Evolutionary conservation across 2,329 filamentous ascomycete genomes (phyloP).

Genomic region (Coleophoma crateriformis): DNA sequence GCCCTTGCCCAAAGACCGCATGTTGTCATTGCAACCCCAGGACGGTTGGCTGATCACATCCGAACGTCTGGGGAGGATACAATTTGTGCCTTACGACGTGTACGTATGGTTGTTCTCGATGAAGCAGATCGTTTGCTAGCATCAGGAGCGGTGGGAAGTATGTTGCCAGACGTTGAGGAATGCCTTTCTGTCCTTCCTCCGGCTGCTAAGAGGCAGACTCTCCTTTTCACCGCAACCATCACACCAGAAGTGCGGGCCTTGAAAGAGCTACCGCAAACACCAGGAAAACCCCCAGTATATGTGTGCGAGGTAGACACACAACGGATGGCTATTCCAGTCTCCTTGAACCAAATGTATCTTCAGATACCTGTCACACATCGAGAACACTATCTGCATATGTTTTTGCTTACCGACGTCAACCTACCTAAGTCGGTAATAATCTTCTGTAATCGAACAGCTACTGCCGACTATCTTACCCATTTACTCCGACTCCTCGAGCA

Average conservation of each 20-base stretch:
- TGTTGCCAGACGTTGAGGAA: conserved; percentile 91
- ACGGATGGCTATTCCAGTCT: conserved; percentile 70
- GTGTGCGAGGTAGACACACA: conserved; percentile 82
- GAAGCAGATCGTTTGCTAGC: conserved; percentile 89
- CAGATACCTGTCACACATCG: conserved; percentile 88
- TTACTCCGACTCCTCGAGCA: conserved; percentile 81
- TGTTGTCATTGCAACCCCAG: conserved; percentile 89
- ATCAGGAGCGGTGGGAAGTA: conserved; percentile 68
- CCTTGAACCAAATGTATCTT: conserved; percentile 78
- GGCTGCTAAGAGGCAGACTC: conserved; percentile 75
- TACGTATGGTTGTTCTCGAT: conserved; percentile 85
- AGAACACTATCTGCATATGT: conserved; percentile 88
- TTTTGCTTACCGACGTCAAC: conserved; percentile 76
- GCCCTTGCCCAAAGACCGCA: conserved; percentile 78
- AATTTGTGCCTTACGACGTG: conserved; percentile 70
- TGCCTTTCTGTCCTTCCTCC: conserved; percentile 79
- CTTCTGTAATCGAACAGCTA: conserved; percentile 89
- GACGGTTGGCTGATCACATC: conserved; percentile 90
- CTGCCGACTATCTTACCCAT: conserved; percentile 85
- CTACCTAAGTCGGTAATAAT: conserved; percentile 75
- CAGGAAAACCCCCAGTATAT: conserved; percentile 72
- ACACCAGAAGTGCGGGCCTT: conserved; percentile 86
- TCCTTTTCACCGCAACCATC: conserved; percentile 93
- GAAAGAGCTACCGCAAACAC: conserved; percentile 67
- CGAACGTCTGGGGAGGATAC: conserved; percentile 88